Conservation (phyloP, 2,329 filamentous ascomycete genomes). For the Penicillium psychrosexuale region DNA sequence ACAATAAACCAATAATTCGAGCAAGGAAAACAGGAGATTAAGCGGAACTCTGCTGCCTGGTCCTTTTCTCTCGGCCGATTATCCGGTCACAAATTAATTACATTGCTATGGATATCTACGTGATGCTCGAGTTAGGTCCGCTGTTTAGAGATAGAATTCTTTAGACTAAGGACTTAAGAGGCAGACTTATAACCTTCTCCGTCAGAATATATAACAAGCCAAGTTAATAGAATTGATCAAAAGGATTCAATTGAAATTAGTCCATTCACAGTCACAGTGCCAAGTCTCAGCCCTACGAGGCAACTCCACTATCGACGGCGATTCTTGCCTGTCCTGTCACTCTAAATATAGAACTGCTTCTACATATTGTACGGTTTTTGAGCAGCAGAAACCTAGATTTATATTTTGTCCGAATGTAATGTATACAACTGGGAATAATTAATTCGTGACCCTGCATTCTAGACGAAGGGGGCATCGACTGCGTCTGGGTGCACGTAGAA, state of each 20-base stretch:
- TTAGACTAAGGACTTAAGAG: background rate
- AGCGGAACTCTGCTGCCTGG: background rate
- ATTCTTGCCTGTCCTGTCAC: background rate
- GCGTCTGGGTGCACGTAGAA: constrained; percentile 19
- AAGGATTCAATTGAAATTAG: background rate
- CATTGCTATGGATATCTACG: background rate
- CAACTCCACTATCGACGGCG: background rate
- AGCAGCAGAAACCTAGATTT: too few relatives aligned
- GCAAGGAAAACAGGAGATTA: background rate
- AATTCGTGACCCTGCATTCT: background rate
- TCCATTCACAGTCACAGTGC: background rate
- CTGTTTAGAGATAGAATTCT: background rate
- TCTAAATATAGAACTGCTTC: background rate
- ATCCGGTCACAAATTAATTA: background rate
- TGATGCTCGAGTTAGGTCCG: background rate
- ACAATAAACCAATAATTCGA: background rate
- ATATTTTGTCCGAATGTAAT: background rate
- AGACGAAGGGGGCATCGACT: background rate
- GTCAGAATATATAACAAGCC: background rate
- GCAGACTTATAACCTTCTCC: background rate
- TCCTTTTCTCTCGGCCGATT: background rate
- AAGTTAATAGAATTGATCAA: background rate
- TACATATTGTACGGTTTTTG: background rate
- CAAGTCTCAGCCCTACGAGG: constrained; percentile 10
- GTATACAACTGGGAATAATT: background rate